These are phyloP conservation scores for Eutrema yunnanense DNA, from an alignment of 345 rosid genomes.

Conservation along the genomic window DNA sequence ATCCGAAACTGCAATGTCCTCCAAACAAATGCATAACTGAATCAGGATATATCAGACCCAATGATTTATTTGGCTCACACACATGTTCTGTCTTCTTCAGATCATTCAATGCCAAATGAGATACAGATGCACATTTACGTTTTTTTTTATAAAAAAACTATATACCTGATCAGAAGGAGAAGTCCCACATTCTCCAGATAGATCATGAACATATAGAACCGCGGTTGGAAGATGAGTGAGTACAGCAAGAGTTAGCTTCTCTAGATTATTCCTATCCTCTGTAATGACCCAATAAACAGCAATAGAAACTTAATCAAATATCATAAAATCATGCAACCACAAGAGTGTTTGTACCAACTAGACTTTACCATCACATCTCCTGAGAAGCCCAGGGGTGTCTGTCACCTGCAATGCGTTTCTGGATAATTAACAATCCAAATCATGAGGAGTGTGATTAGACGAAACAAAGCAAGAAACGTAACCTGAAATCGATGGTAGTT, in stretches of 20 bases:
- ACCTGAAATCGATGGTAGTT: conserved; percentile 80
- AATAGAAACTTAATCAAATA: neutral
- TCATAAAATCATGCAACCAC: neutral
- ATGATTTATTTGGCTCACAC: neutral
- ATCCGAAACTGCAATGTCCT: conserved; percentile 52
- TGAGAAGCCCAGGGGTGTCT: conserved; percentile 91
- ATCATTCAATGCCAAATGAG: neutral
- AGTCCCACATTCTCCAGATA: conserved; percentile 94
- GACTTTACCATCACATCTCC: conserved; percentile 73
- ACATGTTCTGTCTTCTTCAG: neutral
- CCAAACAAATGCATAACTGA: conserved; percentile 2
- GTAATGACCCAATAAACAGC: conserved; percentile 16
- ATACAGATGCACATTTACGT: neutral
- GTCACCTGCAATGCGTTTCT: conserved; percentile 60
- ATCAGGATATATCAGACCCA: neutral
- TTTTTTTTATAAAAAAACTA: too few species aligned
- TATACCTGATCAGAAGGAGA: conserved; percentile 88
- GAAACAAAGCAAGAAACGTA: neutral
- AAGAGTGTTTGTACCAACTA: conserved; percentile 1
- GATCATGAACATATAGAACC: conserved; percentile 83
- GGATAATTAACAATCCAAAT: neutral
- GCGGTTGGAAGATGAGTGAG: conserved; percentile 94
- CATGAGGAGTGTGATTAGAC: neutral
- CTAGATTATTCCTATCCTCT: conserved; percentile 92
- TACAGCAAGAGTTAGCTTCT: conserved; percentile 87